phyloP scores from a whole-genome alignment of 1,284 basidiomycete species.

The Schizophyllum amplum region DNA sequence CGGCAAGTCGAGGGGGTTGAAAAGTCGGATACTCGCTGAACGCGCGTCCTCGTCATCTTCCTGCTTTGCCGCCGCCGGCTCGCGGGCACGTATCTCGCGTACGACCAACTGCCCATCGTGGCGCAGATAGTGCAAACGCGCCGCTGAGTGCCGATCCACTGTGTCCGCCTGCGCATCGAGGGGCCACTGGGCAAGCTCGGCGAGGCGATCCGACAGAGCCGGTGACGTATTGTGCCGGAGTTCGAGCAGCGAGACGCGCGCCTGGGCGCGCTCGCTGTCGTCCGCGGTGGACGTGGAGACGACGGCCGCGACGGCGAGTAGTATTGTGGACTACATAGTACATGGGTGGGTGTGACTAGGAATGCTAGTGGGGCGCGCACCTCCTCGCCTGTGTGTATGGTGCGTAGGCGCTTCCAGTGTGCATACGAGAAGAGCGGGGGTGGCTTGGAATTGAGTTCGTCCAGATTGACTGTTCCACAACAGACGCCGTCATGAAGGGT shows the following conservation, averaged over 20 bases:
- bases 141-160: neutral
- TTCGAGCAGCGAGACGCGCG: neutral
- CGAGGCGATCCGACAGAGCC: neutral
- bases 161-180: neutral
- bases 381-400: neutral
- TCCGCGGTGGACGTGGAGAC: neutral
- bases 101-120: neutral
- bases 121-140: neutral
- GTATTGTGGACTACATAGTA: neutral
- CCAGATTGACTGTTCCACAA: conserved; percentile 23
- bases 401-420: neutral
- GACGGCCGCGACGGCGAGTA: neutral
- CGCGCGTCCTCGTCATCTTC: neutral
- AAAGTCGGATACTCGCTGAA: neutral
- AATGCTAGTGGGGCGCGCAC: neutral
- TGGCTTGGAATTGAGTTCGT: conserved; percentile 1
- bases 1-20: neutral
- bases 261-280: neutral
- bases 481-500: conserved; percentile 36
- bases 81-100: neutral
- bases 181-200: neutral
- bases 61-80: neutral
- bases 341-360: neutral
- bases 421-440: neutral
- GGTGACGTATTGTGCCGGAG: neutral